Base-by-base conservation (phyloP, 108 stramenopile species). In the Bacterosira constricta region DNA sequence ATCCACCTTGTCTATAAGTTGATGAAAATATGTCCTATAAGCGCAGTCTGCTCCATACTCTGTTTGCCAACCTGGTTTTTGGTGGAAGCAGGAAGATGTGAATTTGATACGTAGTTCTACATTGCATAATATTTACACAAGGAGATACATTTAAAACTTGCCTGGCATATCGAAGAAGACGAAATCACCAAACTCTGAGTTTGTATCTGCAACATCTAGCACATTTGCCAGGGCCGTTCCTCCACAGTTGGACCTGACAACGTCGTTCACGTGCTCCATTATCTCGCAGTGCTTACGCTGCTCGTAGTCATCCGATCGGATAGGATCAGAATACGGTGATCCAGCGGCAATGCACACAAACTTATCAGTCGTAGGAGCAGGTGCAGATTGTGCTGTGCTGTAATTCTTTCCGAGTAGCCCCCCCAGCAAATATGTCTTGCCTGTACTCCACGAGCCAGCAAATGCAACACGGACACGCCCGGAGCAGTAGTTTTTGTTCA, bases 131-230 rank as follows among this genome's bases (percentile, higher is more conserved):
- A n/a, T n/a, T n/a, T n/a, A n/a, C n/a, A n/a, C n/a, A n/a, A n/a
- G n/a, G n/a, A n/a, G n/a, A n/a, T n/a, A n/a, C 31, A n/a, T n/a
- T n/a, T n/a, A n/a, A n/a, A n/a, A n/a, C n/a, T n/a, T n/a, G n/a
- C 74, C 74, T 1, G 66, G 64, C 63, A 66, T 79, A 45, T 79
- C 78, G 50, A 73, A 79, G 66, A 79, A 79, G 21, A 79, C 78
- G 42, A 79, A 79, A 66, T 79, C 78, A 26, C 63, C 59, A 49
- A 79, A 73, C 30, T 79, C 78, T 6, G 32, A 12, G 32, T 79
- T 79, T 3, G 30, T 49, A 56, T 73, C 78, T 17, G 78, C 77
- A 36, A 79, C 71, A 55, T 79, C 78, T 36, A 79, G 55, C 0
- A 73, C 71, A 55, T 73, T 73, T 12, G 71, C 4, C 71, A 72